phyloP scores from a whole-genome alignment of 2,329 filamentous ascomycete genomes.

The Aspergillus fischeri region DNA sequence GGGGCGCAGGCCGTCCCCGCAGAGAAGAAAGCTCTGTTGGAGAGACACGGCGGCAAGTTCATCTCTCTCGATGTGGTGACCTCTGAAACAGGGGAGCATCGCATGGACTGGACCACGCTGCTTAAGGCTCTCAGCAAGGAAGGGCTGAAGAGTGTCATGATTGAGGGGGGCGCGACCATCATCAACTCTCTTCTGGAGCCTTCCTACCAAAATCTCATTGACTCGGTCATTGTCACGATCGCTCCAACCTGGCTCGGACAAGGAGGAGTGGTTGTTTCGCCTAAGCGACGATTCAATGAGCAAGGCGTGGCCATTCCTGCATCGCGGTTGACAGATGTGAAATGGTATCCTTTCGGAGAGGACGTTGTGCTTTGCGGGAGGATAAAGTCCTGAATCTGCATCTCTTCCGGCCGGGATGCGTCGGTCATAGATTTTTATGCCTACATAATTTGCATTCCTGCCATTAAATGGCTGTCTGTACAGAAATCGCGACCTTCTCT shows the following conservation, averaged over 20 bases:
- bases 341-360: slow-evolving; percentile 72
- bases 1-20: slow-evolving; percentile 10
- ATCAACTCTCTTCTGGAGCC: slow-evolving; percentile 72
- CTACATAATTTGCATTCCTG: slow-evolving; percentile 25
- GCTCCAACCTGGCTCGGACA: slow-evolving; percentile 81
- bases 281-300: slow-evolving; percentile 51
- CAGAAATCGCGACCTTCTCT: too few relatives aligned
- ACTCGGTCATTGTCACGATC: slow-evolving; percentile 80
- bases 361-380: slow-evolving; percentile 77
- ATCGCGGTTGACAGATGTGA: slow-evolving; percentile 54
- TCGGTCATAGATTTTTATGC: slow-evolving; percentile 40
- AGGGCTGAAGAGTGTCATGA: slow-evolving; percentile 73
- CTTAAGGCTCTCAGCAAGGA: slow-evolving; percentile 52
- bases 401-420: slow-evolving; percentile 36
- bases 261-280: slow-evolving; percentile 75
- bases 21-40: slow-evolving; percentile 17
- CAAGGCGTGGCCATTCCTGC: slow-evolving; percentile 56
- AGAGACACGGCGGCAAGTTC: slow-evolving; percentile 29
- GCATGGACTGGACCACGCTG: slow-evolving; percentile 57
- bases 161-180: slow-evolving; percentile 77
- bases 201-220: slow-evolving; percentile 54
- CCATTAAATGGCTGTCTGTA: slow-evolving; percentile 44
- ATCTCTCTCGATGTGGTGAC: slow-evolving; percentile 21
- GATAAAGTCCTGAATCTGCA: slow-evolving; percentile 28
- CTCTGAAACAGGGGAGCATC: slow-evolving; percentile 10